Conservation (phyloP, 129 eudicot species). For the Saposhnikovia divaricata region DNA sequence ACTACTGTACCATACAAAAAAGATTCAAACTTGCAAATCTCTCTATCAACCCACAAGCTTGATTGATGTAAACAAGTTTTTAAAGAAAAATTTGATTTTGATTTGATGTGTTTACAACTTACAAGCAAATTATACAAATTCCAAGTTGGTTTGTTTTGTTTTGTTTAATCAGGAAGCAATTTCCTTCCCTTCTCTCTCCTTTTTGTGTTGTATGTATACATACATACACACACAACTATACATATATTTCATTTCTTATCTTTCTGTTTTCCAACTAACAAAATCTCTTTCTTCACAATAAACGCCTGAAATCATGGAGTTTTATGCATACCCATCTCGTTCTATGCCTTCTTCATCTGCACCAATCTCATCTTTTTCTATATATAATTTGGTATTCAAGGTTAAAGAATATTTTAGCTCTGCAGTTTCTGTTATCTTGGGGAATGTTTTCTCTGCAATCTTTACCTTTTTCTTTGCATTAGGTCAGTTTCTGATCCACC, state of each 20-base stretch:
- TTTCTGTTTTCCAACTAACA: not conserved
- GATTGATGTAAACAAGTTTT: not conserved
- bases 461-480: conserved; percentile 92
- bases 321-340: conserved; percentile 65
- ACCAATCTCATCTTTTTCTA: conserved; percentile 29
- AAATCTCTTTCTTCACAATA: not conserved
- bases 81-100: not conserved
- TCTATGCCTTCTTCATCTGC: conserved; percentile 44
- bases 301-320: conserved; percentile 46
- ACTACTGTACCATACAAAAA: not conserved
- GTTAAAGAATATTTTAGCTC: conserved; percentile 44
- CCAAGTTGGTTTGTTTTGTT: not conserved
- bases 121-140: not conserved
- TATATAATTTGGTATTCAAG: conserved; percentile 34
- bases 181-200: not conserved
- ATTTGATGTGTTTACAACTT: not conserved
- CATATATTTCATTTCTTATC: not conserved
- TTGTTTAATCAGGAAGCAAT: not conserved
- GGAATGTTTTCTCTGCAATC: conserved; percentile 79
- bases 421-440: conserved; percentile 62
- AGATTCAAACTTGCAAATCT: not conserved
- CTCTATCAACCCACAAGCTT: not conserved
- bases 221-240: not conserved
- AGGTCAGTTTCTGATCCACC: conserved; percentile 33
- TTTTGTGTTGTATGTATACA: not conserved